These are phyloP conservation scores for Coleophoma cylindrospora DNA, from an alignment of 2,329 filamentous ascomycete species.

Conservation along the genomic window DNA sequence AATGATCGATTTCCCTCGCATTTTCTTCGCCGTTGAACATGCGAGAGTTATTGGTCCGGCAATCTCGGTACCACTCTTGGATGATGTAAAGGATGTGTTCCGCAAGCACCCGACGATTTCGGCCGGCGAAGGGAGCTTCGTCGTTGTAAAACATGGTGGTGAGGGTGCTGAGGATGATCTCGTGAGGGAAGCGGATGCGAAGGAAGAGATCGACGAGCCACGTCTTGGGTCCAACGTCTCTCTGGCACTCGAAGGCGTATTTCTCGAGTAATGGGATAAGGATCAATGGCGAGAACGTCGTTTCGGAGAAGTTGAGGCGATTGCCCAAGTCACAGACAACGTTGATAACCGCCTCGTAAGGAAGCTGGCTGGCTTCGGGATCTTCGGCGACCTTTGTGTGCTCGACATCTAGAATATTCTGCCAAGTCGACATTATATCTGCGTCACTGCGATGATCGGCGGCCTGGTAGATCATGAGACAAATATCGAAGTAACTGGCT, in stretches of 20 bases:
- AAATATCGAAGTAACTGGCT: conserved; percentile 90
- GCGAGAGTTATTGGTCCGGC: conserved; percentile 44
- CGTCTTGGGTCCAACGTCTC: conserved; percentile 42
- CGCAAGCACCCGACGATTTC: conserved; percentile 50
- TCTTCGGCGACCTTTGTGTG: conserved; percentile 43
- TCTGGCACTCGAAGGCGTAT: conserved; percentile 54
- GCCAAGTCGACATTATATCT: conserved; percentile 82
- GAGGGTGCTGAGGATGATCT: conserved; percentile 55
- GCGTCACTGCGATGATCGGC: conserved; percentile 87
- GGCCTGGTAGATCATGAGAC: conserved; percentile 84
- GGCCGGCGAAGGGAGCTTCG: conserved; percentile 57
- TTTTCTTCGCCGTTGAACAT: conserved; percentile 58
- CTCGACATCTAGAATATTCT: conserved; percentile 69
- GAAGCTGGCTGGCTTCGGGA: conserved; percentile 39
- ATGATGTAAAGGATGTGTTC: conserved; percentile 58
- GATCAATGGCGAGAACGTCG: conserved; percentile 58
- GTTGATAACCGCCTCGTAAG: conserved; percentile 66
- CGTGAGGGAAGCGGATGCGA: conserved; percentile 54
- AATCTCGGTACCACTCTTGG: conserved; percentile 54
- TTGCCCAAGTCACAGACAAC: conserved; percentile 61
- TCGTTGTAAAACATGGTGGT: conserved; percentile 65
- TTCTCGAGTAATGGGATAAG: conserved; percentile 58
- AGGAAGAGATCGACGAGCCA: conserved; percentile 57
- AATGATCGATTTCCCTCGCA: conserved; percentile 39
- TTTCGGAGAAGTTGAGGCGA: conserved; percentile 58